phyloP scores from a whole-genome alignment of 495 filamentous ascomycete species.

The Astrothelium macrocarpum region DNA sequence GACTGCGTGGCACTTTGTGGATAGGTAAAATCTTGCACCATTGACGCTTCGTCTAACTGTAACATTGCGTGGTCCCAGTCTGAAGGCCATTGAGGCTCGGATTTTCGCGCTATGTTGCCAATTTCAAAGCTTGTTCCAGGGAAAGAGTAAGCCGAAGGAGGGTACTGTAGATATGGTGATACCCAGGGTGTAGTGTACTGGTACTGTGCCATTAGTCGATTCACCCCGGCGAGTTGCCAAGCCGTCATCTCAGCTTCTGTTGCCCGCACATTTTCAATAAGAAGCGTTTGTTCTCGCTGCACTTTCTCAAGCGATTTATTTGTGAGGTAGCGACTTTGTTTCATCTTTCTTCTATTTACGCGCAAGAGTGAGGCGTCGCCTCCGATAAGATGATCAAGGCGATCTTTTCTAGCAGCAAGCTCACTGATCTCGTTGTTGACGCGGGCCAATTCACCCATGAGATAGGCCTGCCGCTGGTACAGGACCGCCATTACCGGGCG shows the following conservation, averaged over 20 bases:
- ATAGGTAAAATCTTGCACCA: background rate
- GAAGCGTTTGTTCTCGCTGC: background rate
- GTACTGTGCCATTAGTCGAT: background rate
- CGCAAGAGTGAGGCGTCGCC: background rate
- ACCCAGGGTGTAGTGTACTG: background rate
- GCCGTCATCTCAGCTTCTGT: background rate
- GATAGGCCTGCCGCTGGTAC: slow-evolving; percentile 11
- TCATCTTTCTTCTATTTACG: background rate
- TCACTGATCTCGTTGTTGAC: slow-evolving; percentile 12
- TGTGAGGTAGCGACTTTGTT: background rate
- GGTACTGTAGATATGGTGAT: background rate
- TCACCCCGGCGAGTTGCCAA: background rate
- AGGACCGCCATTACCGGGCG: background rate
- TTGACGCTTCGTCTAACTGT: background rate
- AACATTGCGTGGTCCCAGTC: background rate
- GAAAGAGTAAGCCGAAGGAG: background rate
- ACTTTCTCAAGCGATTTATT: background rate
- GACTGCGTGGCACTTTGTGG: background rate
- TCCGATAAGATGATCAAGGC: slow-evolving; percentile 1
- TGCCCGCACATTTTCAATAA: background rate
- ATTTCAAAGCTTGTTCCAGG: background rate
- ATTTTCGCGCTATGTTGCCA: background rate
- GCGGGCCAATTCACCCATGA: slow-evolving; percentile 10
- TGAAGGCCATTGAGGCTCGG: background rate
- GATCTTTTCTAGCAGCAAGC: slow-evolving; percentile 12